A percentile compares a stretch with the other conserved stretches of the same genome.
Evolutionary conservation across 108 stramenopile genomes (phyloP).

Genomic region (Mediolabrus comicus): DNA sequence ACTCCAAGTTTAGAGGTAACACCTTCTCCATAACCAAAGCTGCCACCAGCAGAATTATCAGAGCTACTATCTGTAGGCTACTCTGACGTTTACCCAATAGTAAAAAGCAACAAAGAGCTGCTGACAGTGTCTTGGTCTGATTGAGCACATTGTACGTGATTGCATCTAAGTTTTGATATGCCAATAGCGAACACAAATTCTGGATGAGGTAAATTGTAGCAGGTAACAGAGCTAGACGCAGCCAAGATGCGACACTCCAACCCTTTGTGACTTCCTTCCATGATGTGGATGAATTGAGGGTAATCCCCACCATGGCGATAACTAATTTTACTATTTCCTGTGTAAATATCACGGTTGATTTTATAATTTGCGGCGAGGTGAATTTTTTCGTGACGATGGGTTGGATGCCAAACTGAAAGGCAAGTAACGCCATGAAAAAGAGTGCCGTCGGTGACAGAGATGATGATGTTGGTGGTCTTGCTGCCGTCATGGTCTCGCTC

Average conservation of each 20-base stretch:
- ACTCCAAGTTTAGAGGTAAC: slow-evolving; percentile 34
- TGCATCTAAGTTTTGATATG: slow-evolving; percentile 91
- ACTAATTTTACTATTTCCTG: slow-evolving; percentile 71
- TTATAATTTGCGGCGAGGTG: slow-evolving; percentile 61
- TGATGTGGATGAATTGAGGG: slow-evolving; percentile 9
- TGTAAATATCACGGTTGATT: slow-evolving; percentile 76
- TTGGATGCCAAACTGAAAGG: slow-evolving; percentile 92
- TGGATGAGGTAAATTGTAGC: slow-evolving; percentile 90
- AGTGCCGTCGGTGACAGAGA: slow-evolving; percentile 34
- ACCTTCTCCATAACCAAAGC: slow-evolving; percentile 81
- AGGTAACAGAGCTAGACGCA: slow-evolving; percentile 76
- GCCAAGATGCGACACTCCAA: slow-evolving; percentile 67
- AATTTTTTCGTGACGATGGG: slow-evolving; percentile 78
- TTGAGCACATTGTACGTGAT: slow-evolving; percentile 95
- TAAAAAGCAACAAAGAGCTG: slow-evolving; percentile 91
- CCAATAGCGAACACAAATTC: slow-evolving; percentile 84
- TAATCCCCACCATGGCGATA: slow-evolving; percentile 50
- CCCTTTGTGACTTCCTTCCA: slow-evolving; percentile 31
- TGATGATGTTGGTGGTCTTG: slow-evolving; percentile 4
- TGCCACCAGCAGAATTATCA: slow-evolving; percentile 74
- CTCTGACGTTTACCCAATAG: slow-evolving; percentile 87
- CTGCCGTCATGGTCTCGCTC: not conserved
- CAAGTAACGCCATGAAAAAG: slow-evolving; percentile 68
- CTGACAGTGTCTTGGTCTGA: slow-evolving; percentile 94
- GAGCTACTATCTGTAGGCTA: slow-evolving; percentile 74